A percentile compares a stretch with the other conserved stretches of the same genome.
Conservation (phyloP, 148 eudicot species). For the Cornus florida region DNA sequence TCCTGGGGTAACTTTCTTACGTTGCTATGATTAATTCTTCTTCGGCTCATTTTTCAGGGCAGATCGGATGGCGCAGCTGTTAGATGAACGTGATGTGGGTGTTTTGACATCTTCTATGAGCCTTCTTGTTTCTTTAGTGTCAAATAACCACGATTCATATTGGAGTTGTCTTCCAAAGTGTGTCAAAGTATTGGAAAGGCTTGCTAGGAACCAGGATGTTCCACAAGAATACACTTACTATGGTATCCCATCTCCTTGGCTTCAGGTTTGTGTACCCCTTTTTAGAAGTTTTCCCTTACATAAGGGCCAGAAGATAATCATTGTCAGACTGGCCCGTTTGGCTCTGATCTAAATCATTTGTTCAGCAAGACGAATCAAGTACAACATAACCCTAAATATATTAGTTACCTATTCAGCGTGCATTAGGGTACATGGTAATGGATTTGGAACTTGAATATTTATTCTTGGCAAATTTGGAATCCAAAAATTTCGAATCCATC, state of each 20-base stretch:
- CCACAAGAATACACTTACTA: conserved; percentile 98
- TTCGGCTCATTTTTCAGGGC: conserved; percentile 53
- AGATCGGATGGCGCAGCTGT: conserved; percentile 92
- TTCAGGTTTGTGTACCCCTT: conserved; percentile 66
- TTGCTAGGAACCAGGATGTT: conserved; percentile 93
- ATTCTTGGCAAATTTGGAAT: not conserved
- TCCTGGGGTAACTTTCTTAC: not conserved
- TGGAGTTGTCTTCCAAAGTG: conserved; percentile 99
- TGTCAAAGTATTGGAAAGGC: conserved; percentile 88
- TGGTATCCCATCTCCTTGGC: conserved; percentile 99
- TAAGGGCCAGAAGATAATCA: not conserved
- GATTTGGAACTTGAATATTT: not conserved
- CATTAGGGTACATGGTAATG: not conserved
- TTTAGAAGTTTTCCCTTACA: not conserved
- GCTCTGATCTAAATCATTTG: not conserved
- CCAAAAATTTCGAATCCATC: not conserved
- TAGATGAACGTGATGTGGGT: conserved; percentile 97
- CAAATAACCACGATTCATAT: conserved; percentile 88
- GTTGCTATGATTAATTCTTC: not conserved
- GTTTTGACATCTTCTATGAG: conserved; percentile 93
- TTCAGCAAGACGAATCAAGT: not conserved
- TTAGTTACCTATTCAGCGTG: not conserved
- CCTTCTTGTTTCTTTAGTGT: conserved; percentile 89
- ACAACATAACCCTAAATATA: not conserved
- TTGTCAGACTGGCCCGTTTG: not conserved